Percentiles rank a stretch among this genome's conserved stretches.
phyloP scores from a whole-genome alignment of 1,139 yeast species.

The Nakaseomyces sp. region DNA sequence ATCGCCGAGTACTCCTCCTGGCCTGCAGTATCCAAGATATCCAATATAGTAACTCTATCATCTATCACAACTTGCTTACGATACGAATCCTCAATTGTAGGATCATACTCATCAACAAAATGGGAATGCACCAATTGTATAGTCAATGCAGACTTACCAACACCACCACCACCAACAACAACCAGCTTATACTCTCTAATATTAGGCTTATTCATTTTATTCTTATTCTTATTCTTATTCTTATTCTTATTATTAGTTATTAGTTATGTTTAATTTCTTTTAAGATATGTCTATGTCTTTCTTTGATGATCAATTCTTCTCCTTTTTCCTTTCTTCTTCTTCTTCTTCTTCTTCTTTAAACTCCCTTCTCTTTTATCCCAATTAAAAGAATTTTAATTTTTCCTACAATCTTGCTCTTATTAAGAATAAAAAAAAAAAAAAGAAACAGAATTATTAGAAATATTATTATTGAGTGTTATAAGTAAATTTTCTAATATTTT shows the following conservation, averaged over 20 bases:
- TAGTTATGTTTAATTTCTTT: no score
- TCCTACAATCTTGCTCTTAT: no score
- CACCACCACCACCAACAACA: constrained; percentile 98
- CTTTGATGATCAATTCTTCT: no score
- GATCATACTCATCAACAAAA: constrained; percentile 94
- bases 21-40: constrained; percentile 95
- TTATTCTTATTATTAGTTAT: background rate
- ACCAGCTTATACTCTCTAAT: constrained; percentile 66
- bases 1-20: constrained; percentile 95
- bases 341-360: no score
- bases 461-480: no score
- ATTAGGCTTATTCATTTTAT: constrained; percentile 3
- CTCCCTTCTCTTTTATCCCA: no score
- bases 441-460: no score
- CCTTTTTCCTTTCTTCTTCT: background rate
- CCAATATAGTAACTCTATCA: constrained; percentile 67
- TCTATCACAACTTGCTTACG: constrained; percentile 74
- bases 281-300: no score
- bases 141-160: constrained; percentile 92
- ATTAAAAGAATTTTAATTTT: no score
- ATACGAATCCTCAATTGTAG: constrained; percentile 90
- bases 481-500: no score
- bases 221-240: background rate
- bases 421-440: no score
- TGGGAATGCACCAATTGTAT: constrained; percentile 85